These are phyloP conservation scores for Metschnikowia dekortorum DNA, from an alignment of 805 yeast species.

Conservation along the genomic window DNA sequence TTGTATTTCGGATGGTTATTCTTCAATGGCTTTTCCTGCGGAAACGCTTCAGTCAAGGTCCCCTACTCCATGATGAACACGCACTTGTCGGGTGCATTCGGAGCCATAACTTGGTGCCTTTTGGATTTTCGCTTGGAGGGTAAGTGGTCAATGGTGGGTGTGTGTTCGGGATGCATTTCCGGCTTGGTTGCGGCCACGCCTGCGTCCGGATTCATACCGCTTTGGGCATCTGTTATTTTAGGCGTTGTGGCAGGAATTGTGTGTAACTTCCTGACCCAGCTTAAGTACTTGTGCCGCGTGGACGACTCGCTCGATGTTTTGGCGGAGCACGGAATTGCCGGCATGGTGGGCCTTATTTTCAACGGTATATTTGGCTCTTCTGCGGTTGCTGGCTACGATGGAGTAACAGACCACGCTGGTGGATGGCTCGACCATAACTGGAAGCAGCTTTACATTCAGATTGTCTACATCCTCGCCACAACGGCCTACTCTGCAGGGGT, in stretches of 20 bases:
- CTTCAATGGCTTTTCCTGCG: conserved; percentile 88
- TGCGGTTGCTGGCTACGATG: conserved; percentile 88
- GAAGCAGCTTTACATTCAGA: conserved; percentile 86
- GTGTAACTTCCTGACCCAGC: conserved; percentile 86
- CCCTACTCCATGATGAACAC: conserved; percentile 90
- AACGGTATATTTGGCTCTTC: conserved; percentile 85
- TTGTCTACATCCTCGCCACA: conserved; percentile 75
- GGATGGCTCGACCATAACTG: conserved; percentile 92
- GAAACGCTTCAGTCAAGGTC: conserved; percentile 76
- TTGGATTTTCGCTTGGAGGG: conserved; percentile 83
- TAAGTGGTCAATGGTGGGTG: conserved; percentile 92
- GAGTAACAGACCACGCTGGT: conserved; percentile 75
- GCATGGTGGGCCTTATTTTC: conserved; percentile 83
- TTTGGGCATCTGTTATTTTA: conserved; percentile 84
- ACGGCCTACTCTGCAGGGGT: conserved; percentile 71
- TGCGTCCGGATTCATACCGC: conserved; percentile 82
- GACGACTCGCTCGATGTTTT: conserved; percentile 93
- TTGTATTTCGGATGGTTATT: conserved; percentile 97
- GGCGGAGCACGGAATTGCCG: conserved; percentile 99
- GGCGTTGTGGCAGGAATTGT: conserved; percentile 77
- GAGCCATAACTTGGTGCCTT: conserved; percentile 88
- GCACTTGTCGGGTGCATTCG: conserved; percentile 83
- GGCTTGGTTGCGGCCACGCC: conserved; percentile 98
- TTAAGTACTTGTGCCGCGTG: conserved; percentile 73
- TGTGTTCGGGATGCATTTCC: conserved; percentile 92